phyloP scores from a whole-genome alignment of 768 basidiomycete species.

The Albatrellus ellisii region DNA sequence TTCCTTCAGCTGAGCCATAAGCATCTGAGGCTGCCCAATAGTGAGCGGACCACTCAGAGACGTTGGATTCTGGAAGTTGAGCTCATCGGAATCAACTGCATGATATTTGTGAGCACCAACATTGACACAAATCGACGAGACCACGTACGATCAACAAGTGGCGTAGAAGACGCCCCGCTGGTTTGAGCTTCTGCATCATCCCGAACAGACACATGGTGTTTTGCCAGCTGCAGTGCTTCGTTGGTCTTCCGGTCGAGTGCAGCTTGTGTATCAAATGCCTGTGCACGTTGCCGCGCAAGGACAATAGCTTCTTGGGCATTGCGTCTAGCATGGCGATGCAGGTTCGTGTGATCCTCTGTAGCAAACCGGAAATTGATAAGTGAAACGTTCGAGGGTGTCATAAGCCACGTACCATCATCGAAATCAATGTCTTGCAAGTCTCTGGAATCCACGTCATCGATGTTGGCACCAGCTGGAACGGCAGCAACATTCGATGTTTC shows the following conservation, averaged over 20 bases:
- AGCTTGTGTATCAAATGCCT: slow-evolving; percentile 77
- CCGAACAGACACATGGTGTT: slow-evolving; percentile 31
- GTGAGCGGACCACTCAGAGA: slow-evolving; percentile 74
- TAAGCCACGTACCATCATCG: slow-evolving; percentile 57
- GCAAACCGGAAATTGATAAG: slow-evolving; percentile 1
- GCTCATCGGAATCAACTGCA: slow-evolving; percentile 86
- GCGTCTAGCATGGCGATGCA: slow-evolving; percentile 70
- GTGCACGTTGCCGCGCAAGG: slow-evolving; percentile 65
- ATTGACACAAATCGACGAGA: neutral
- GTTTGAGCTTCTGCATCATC: slow-evolving; percentile 30
- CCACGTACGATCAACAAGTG: slow-evolving; percentile 61
- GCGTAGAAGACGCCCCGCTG: slow-evolving; percentile 20
- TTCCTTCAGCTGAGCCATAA: slow-evolving; percentile 94
- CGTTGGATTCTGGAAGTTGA: slow-evolving; percentile 98
- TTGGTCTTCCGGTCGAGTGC: slow-evolving; percentile 72
- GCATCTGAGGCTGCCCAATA: slow-evolving; percentile 87
- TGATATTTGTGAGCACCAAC: neutral
- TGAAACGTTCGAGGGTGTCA: neutral
- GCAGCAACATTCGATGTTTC: slow-evolving; percentile 25
- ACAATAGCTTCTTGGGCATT: slow-evolving; percentile 86
- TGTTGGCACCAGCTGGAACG: slow-evolving; percentile 42
- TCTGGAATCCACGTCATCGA: slow-evolving; percentile 38
- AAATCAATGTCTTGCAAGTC: slow-evolving; percentile 72
- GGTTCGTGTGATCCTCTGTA: slow-evolving; percentile 77
- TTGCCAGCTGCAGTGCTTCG: slow-evolving; percentile 59